A percentile compares a stretch with the other conserved stretches of the same genome.
phyloP scores from a whole-genome alignment of 2,329 filamentous ascomycete species.

The Pseudogymnoascus sp. region DNA sequence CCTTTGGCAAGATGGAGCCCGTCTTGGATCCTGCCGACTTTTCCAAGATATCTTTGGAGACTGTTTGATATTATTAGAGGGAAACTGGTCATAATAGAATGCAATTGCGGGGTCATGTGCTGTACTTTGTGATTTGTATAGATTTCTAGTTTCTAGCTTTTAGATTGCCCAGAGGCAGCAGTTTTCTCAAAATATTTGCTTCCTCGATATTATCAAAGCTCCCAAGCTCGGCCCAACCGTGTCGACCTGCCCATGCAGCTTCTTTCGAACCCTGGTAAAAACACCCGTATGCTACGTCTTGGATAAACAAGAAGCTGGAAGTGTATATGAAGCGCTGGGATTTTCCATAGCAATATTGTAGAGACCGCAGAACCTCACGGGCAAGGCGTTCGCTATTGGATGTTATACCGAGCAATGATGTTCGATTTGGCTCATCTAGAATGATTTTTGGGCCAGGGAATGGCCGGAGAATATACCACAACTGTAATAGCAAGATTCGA shows the following conservation, averaged over 20 bases:
- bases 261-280: constrained; percentile 12
- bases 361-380: constrained; percentile 14
- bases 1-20: constrained; percentile 16
- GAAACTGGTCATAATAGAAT: neutral
- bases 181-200: constrained; percentile 5
- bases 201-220: constrained; percentile 6
- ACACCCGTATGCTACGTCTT: constrained; percentile 13
- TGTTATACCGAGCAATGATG: constrained; percentile 13
- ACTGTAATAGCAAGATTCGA: neutral
- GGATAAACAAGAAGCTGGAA: constrained; percentile 10
- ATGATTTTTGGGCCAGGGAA: neutral
- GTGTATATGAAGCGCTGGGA: constrained; percentile 11
- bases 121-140: neutral
- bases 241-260: constrained; percentile 7
- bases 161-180: neutral
- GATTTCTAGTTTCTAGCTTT: neutral
- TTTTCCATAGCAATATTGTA: constrained; percentile 11
- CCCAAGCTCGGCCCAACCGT: neutral
- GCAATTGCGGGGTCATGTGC: neutral
- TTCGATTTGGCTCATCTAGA: neutral
- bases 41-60: neutral
- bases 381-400: constrained; percentile 10
- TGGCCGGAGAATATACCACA: constrained; percentile 7
- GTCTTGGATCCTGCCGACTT: constrained; percentile 17
- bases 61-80: neutral